Evolutionary conservation across 1,284 basidiomycete genomes (phyloP).

Genomic region (Leccinum insolens): DNA sequence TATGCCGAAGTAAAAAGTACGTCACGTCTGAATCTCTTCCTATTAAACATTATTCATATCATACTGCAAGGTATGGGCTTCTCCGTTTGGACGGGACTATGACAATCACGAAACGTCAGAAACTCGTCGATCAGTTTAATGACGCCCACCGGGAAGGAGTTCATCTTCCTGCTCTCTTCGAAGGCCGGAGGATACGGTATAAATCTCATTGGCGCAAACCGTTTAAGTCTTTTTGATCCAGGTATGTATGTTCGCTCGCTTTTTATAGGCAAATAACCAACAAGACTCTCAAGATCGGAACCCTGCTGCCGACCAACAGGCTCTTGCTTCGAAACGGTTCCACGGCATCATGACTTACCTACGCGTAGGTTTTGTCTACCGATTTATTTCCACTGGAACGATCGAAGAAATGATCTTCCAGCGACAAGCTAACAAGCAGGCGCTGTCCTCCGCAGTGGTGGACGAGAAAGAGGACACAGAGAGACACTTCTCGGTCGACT

Average conservation of each 20-base stretch:
- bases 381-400: slow-evolving; percentile 44
- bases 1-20: slow-evolving; percentile 80
- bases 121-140: slow-evolving; percentile 98
- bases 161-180: slow-evolving; percentile 93
- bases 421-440: slow-evolving; percentile 94
- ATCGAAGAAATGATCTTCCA: slow-evolving; percentile 97
- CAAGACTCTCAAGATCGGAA: slow-evolving; percentile 81
- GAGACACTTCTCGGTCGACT: slow-evolving; percentile 90
- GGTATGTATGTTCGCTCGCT: slow-evolving; percentile 45
- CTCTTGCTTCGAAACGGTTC: slow-evolving; percentile 59
- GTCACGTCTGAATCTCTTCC: slow-evolving; percentile 17
- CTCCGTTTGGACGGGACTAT: slow-evolving; percentile 95
- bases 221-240: slow-evolving; percentile 95
- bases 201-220: slow-evolving; percentile 97
- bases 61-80: slow-evolving; percentile 77
- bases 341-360: no score
- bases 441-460: slow-evolving; percentile 95
- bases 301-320: slow-evolving; percentile 98
- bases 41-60: slow-evolving; percentile 5
- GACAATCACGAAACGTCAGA: slow-evolving; percentile 93
- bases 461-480: slow-evolving; percentile 97
- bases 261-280: not conserved
- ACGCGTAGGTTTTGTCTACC: no score
- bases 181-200: slow-evolving; percentile 99
- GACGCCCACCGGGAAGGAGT: slow-evolving; percentile 94